Percentiles rank a stretch among this genome's conserved stretches.
These are phyloP conservation scores for Guadua angustifolia DNA, from an alignment of 176 grass and related monocot species.

Conservation along the genomic window DNA sequence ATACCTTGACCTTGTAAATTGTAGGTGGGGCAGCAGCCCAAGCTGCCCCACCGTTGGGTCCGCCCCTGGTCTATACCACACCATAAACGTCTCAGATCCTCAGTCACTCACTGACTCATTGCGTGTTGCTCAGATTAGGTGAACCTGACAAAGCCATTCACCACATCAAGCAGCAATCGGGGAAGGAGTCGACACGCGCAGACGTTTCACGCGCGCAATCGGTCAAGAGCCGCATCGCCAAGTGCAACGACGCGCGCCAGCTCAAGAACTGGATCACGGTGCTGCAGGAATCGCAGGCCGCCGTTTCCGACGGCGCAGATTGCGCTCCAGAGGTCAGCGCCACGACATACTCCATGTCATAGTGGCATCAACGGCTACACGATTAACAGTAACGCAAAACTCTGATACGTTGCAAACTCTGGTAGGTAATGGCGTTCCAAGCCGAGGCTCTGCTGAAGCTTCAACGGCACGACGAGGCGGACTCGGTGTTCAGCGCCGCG, in stretches of 20 bases:
- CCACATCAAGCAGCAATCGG: slow-evolving; percentile 70
- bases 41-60: no score
- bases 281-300: slow-evolving; percentile 74
- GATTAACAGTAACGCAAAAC: background rate
- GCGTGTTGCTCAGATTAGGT: slow-evolving; percentile 62
- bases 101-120: background rate
- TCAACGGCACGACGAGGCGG: slow-evolving; percentile 77
- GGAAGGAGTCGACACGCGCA: slow-evolving; percentile 51
- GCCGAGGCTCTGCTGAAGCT: slow-evolving; percentile 84
- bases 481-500: slow-evolving; percentile 50
- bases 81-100: background rate
- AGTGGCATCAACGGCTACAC: background rate
- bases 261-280: slow-evolving; percentile 78
- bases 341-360: background rate
- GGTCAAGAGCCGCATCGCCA: slow-evolving; percentile 65
- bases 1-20: no score
- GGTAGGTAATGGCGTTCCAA: slow-evolving; percentile 75
- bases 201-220: slow-evolving; percentile 64
- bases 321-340: slow-evolving; percentile 72
- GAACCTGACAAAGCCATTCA: slow-evolving; percentile 82
- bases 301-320: slow-evolving; percentile 73
- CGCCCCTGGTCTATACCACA: background rate
- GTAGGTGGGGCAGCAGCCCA: no score
- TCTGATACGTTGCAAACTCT: background rate
- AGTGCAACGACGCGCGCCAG: slow-evolving; percentile 69